phyloP scores from a whole-genome alignment of 2,329 filamentous ascomycete genomes.

The Hypoxylon sp. region DNA sequence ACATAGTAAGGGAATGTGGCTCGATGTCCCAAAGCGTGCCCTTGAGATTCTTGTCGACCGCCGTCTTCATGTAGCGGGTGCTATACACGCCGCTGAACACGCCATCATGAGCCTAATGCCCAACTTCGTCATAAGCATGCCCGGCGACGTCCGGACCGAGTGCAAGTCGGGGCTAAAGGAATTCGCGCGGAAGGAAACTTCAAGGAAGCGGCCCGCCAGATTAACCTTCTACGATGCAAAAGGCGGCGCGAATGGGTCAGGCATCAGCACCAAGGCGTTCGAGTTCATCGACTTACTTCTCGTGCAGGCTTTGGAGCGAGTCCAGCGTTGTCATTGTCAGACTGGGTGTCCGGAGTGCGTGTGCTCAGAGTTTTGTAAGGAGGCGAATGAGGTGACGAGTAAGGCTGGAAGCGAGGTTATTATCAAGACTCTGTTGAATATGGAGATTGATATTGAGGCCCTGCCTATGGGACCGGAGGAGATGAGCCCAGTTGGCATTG shows the following conservation, averaged over 20 bases:
- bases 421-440: conserved; percentile 79
- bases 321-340: conserved; percentile 82
- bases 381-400: conserved; percentile 92
- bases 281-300: conserved; percentile 89
- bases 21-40: conserved; percentile 86
- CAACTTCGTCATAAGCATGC: conserved; percentile 90
- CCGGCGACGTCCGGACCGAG: conserved; percentile 93
- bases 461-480: conserved; percentile 88
- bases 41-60: conserved; percentile 82
- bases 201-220: conserved; percentile 86
- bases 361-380: conserved; percentile 85
- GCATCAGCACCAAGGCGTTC: conserved; percentile 93
- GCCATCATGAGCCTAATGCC: conserved; percentile 89
- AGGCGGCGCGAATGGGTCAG: conserved; percentile 85
- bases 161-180: conserved; percentile 93
- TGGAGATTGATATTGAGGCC: conserved; percentile 85
- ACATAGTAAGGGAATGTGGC: conserved; percentile 92
- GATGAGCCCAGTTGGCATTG: conserved; percentile 77
- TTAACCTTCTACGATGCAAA: conserved; percentile 97
- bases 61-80: conserved; percentile 84
- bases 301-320: conserved; percentile 79
- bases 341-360: conserved; percentile 93
- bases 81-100: conserved; percentile 96
- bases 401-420: conserved; percentile 90
- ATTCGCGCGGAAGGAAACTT: conserved; percentile 78